A percentile compares a stretch with the other conserved stretches of the same genome.
These are phyloP conservation scores for Penicillium ochrochloron DNA, from an alignment of 495 filamentous ascomycete genomes.

Conservation along the genomic window DNA sequence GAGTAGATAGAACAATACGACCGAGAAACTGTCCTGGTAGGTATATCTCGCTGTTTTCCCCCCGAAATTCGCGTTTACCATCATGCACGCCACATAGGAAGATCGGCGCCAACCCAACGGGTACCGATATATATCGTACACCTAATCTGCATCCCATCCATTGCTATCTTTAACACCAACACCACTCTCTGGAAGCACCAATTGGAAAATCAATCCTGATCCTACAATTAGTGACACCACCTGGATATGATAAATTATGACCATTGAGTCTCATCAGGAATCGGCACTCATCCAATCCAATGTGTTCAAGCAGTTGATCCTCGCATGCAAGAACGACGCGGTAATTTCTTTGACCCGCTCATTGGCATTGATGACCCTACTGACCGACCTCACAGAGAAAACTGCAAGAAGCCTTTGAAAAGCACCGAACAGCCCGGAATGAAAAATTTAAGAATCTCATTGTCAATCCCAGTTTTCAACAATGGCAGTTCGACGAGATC, in stretches of 20 bases:
- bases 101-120: no score
- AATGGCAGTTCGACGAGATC: constrained; percentile 75
- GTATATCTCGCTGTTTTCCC: no score
- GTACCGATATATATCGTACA: no score
- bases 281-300: constrained; percentile 57
- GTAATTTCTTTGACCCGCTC: constrained; percentile 42
- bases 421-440: constrained; percentile 75
- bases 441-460: constrained; percentile 70
- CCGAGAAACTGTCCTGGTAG: no score
- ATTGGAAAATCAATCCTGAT: no score
- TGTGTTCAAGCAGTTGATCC: constrained; percentile 73
- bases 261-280: constrained; percentile 26
- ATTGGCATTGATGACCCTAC: not conserved
- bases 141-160: no score
- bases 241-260: no score
- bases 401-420: constrained; percentile 73
- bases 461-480: constrained; percentile 66
- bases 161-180: no score
- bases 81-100: no score
- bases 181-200: not conserved
- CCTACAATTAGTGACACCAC: no score
- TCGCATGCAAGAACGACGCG: constrained; percentile 59
- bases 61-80: no score
- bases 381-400: constrained; percentile 51
- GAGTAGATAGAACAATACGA: not conserved